phyloP scores from a whole-genome alignment of 257 asterid genomes.

The Solanum phureja region DNA sequence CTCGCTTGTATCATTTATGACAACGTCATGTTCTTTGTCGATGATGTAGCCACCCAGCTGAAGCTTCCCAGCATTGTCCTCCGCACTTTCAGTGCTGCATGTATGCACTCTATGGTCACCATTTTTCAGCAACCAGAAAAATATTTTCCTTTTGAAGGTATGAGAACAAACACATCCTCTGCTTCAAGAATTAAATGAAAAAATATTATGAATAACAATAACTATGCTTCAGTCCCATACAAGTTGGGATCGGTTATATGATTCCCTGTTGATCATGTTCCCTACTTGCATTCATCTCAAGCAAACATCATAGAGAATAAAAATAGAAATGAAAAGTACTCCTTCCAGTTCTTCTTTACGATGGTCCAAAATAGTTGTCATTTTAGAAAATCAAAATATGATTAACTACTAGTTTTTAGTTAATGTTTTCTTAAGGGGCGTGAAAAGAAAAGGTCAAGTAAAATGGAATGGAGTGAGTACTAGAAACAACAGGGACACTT shows the following conservation, averaged over 20 bases:
- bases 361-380: too few relatives aligned
- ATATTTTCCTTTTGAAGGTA: conserved; percentile 18
- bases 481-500: background rate
- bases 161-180: background rate
- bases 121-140: conserved; percentile 17
- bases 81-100: conserved; percentile 21
- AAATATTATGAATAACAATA: too few relatives aligned
- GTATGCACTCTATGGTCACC: conserved; percentile 6
- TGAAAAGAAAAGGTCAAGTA: background rate
- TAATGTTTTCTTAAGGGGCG: background rate
- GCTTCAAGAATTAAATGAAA: background rate
- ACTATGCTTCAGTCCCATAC: background rate
- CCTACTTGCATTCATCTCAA: background rate
- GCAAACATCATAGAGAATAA: background rate
- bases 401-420: too few relatives aligned
- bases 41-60: conserved; percentile 18
- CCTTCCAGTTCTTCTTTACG: too few relatives aligned
- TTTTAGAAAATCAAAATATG: too few relatives aligned
- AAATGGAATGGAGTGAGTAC: background rate
- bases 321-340: background rate
- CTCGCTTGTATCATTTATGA: conserved; percentile 37
- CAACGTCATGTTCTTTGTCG: conserved; percentile 23
- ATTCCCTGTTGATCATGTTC: background rate
- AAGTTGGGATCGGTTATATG: background rate
- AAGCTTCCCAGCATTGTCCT: conserved; percentile 37